Percentiles rank a stretch among this genome's conserved stretches.
Conservation (phyloP, 2,329 filamentous ascomycete genomes). For the Juglanconis oblonga region DNA sequence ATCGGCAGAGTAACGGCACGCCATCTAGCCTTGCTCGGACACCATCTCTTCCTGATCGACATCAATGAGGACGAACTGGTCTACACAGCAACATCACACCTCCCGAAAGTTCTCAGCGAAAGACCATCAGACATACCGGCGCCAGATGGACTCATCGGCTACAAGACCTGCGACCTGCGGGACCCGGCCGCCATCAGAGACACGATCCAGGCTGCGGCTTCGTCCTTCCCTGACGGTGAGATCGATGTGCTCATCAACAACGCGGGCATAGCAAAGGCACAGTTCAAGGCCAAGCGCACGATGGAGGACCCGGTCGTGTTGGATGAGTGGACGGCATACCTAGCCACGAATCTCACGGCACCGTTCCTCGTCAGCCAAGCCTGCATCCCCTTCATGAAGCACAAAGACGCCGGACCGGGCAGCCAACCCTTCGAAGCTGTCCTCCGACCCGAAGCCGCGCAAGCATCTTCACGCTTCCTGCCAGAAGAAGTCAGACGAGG, state of each 20-base stretch:
- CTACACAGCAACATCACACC: slow-evolving; percentile 31
- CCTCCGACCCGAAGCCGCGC: slow-evolving; percentile 12
- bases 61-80: slow-evolving; percentile 36
- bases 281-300: slow-evolving; percentile 42
- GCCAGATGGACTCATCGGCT: slow-evolving; percentile 23
- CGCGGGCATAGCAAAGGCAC: slow-evolving; percentile 31
- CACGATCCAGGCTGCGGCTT: slow-evolving; percentile 32
- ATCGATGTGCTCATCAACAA: slow-evolving; percentile 39
- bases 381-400: slow-evolving; percentile 44
- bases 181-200: slow-evolving; percentile 33
- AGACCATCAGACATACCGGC: slow-evolving; percentile 13
- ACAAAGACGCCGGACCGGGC: not conserved
- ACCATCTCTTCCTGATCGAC: slow-evolving; percentile 43
- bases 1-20: slow-evolving; percentile 43
- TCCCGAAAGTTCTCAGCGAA: slow-evolving; percentile 25
- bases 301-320: slow-evolving; percentile 41
- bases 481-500: not conserved
- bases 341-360: slow-evolving; percentile 45
- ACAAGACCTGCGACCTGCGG: slow-evolving; percentile 39
- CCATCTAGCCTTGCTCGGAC: slow-evolving; percentile 37
- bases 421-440: slow-evolving; percentile 9
- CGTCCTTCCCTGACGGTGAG: slow-evolving; percentile 31
- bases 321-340: slow-evolving; percentile 42
- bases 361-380: slow-evolving; percentile 45
- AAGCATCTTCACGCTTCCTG: not conserved